These are phyloP conservation scores for Dactylonectria macrodidyma DNA, from an alignment of 2,329 filamentous ascomycete species.

Conservation along the genomic window DNA sequence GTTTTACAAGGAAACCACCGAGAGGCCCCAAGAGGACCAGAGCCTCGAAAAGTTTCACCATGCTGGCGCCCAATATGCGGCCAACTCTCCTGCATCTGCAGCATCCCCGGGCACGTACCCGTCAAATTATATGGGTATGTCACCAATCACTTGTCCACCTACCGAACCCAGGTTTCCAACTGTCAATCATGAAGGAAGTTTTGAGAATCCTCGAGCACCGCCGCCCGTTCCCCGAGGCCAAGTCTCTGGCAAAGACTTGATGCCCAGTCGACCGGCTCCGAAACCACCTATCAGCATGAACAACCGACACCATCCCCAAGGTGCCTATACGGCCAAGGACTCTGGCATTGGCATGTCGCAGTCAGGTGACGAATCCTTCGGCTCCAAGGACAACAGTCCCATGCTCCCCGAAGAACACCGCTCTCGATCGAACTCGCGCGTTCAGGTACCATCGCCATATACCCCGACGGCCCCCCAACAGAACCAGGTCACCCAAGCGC, in stretches of 20 bases:
- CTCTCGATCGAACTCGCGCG: constrained; percentile 78
- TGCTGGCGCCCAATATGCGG: constrained; percentile 72
- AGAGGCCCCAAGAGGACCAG: constrained; percentile 84
- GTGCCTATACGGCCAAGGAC: constrained; percentile 68
- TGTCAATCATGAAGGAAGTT: constrained; percentile 91
- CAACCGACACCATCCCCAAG: constrained; percentile 68
- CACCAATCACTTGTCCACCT: constrained; percentile 81
- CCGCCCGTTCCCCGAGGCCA: constrained; percentile 83
- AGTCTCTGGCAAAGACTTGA: constrained; percentile 66
- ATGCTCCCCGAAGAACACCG: constrained; percentile 78
- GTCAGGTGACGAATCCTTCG: constrained; percentile 69
- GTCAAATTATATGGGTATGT: constrained; percentile 70
- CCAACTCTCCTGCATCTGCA: constrained; percentile 59
- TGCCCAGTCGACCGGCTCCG: constrained; percentile 89
- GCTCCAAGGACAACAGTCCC: constrained; percentile 68
- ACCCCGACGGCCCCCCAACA: constrained; percentile 59
- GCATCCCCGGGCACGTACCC: constrained; percentile 69
- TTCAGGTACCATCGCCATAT: constrained; percentile 68
- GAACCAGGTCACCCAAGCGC: constrained; percentile 51
- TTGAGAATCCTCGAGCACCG: constrained; percentile 95
- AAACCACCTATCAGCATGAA: constrained; percentile 82
- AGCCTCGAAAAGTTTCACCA: constrained; percentile 98
- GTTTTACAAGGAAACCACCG: constrained; percentile 96
- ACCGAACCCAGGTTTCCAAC: constrained; percentile 88
- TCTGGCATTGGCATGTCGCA: constrained; percentile 75